phyloP scores from a whole-genome alignment of 2,329 filamentous ascomycete species.

The Fusarium annulatum region DNA sequence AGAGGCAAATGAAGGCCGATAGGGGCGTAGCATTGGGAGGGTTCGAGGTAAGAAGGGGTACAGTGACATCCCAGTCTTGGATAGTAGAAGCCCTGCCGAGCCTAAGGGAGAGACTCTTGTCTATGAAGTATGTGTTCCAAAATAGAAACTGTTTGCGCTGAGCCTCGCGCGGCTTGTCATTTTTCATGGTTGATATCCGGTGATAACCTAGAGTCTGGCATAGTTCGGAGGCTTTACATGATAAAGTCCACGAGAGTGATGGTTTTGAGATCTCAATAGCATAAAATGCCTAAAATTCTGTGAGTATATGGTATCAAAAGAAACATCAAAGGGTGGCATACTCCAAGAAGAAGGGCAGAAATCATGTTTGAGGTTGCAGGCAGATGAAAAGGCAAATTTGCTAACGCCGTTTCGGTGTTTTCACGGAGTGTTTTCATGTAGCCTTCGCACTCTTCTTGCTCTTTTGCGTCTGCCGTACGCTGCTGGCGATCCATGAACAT shows the following conservation, averaged over 20 bases:
- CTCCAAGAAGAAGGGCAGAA: slow-evolving; percentile 40
- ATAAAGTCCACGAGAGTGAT: slow-evolving; percentile 47
- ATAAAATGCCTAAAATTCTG: slow-evolving; percentile 43
- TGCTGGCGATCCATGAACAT: slow-evolving; percentile 44
- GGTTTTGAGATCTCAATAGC: slow-evolving; percentile 49
- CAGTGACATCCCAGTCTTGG: slow-evolving; percentile 67
- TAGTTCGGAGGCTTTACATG: slow-evolving; percentile 48
- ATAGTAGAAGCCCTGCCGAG: slow-evolving; percentile 64
- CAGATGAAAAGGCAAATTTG: slow-evolving; percentile 48
- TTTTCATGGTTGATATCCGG: slow-evolving; percentile 42
- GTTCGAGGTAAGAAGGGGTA: slow-evolving; percentile 48
- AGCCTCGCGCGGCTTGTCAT: slow-evolving; percentile 26
- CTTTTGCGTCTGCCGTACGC: slow-evolving; percentile 15
- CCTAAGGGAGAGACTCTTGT: slow-evolving; percentile 66
- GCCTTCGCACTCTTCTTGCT: slow-evolving; percentile 39
- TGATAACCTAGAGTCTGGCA: slow-evolving; percentile 49
- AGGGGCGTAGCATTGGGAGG: slow-evolving; percentile 45
- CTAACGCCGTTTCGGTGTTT: slow-evolving; percentile 49
- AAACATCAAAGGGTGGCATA: background rate
- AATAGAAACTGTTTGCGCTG: slow-evolving; percentile 57
- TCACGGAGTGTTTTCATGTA: slow-evolving; percentile 42
- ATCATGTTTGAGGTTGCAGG: slow-evolving; percentile 47
- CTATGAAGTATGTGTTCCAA: slow-evolving; percentile 67
- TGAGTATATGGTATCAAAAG: background rate
- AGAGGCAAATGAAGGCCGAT: slow-evolving; percentile 55